Base-by-base conservation (phyloP, 1,139 yeast species). In the Zygosaccharomyces sapae region DNA sequence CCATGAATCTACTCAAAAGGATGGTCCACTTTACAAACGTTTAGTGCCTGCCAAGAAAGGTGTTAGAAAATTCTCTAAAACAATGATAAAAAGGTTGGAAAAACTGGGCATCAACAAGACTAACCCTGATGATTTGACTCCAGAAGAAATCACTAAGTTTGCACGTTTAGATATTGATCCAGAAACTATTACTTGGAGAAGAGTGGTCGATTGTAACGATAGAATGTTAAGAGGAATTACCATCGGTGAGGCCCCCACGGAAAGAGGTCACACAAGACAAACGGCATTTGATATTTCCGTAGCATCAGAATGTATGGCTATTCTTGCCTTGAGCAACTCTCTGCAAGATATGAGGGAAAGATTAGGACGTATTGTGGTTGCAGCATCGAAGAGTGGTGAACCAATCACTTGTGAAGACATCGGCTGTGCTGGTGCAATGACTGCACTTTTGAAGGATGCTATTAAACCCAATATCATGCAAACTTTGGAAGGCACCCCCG, bases 401-500 rank as follows among this genome's bases (percentile, higher is more conserved):
- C 96, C 98, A 56, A 73, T 92, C 62, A 92, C 98, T 41, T 87
- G 95, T 68, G 97, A 92, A 69, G 98, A 92, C 65, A 79, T 92
- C 58, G 97, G 98, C 40, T 85, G 92, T 69, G 97, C 96, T 41
- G 98, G 98, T 66, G 97, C 98, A 19, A 76, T 92, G 67, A 86
- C 97, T 53, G 98, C 97, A 9, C 73, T 92, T 61, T 79, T 92
- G 75, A 90, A 89, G 74, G 98, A 92, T 67, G 97, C 98, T 37
- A 86, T 92, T 66, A 90, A 92, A 74, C 98, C 98, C 57, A 92
- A 90, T 68, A 73, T 92, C 65, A 92, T 92, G 98, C 98, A 92
- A 73, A 88, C 97, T 46, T 78, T 92, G 58, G 98, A 92, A 72
- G 98, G 98, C 55, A 89, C 97, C 22, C 98, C 98, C 31, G 98